Evolutionary conservation across 192 early-diverging fungal genomes (phyloP), one percentile per base, ranked within the genome.

Genomic region (Dispira parvispora): DNA sequence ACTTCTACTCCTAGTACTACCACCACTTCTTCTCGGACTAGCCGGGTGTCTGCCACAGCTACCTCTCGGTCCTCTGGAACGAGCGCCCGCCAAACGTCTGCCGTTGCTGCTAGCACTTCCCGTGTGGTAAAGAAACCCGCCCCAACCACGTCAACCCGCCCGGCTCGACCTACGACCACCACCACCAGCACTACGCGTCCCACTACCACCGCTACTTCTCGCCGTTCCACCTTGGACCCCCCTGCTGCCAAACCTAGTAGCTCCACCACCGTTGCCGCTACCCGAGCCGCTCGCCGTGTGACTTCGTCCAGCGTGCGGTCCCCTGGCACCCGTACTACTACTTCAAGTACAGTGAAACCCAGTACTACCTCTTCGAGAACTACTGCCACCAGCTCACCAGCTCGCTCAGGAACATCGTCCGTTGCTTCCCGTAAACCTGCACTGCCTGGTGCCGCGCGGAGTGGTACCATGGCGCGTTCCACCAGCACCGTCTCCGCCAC

Each of bases 181-280:
- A 45, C 58, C 27, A 43, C 57, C 58, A 21, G 13, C 53, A 3
- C 53, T 13, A 23, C 53, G 20, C 28, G 25, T 12, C 8, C 25
- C 9, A 28, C 53, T 25, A 13, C 53, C 11, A 25, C 53, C 13
- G 53, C 20, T 3, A 26, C 53, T 28, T 55, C 53, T 25, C 53
- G 53, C 21, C 53, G 53, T 21, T 55, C 53, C 16, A 55, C 53
- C 25, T 23, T 55, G 53, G 53, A 55, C 21, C 53, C 53, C 53
- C 6, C 32, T 38, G 25, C 8, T 25, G 53, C 21, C 53, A 55
- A 27, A 27, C 16, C 25, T 3, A 55, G 28, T 21, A 21, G 18
- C 18, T 21, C 28, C 12, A 27, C 53, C 25, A 55, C 16, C 25
- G 12, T 25, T 14, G 21, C 53, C 8, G 13, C 53, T 12, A 26